Base-by-base conservation (phyloP, 108 stramenopile species). In the Conticribra guillardii region DNA sequence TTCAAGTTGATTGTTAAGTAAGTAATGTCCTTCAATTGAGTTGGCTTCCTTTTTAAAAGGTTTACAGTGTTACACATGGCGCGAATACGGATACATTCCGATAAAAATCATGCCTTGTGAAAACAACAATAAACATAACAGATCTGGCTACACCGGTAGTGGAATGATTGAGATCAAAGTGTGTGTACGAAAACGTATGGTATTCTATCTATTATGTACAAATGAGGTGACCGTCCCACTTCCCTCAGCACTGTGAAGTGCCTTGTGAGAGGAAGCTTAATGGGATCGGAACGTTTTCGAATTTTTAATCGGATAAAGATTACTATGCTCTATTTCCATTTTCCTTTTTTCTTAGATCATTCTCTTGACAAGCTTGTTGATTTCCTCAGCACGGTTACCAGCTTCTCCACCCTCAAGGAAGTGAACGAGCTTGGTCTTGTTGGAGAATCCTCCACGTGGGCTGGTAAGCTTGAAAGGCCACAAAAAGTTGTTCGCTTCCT, bases 391-490 rank as follows among this genome's bases (percentile, higher is more conserved):
- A 57, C 97, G 97, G 64, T 90, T 88, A 71, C 98, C 98, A n/a
- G 96, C 87, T 81, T 98, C 98, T 66, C 99, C 99, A 60, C 98
- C 98, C 85, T 99, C 99, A 85, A 97, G 89, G 84, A 96, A 99
- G 95, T 99, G 98, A 54, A 97, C 89, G 45, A 98, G 81, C 94
- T 99, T 99, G 82, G 97, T 97, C 94, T 94, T 96, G 80, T 64
- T 72, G 30, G 91, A 92, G 94, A 97, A 98, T 76, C 99, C 99
- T 52, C 98, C 98, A 53, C 79, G 93, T 46, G 99, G 98, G 71
- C 85, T 88, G 67, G 97, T 96, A 18, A 99, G 93, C 97, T 99
- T 99, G 94, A 99, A 96, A 29, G 99, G 97, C 99, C 99, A 99
- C 78, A 99, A 90, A 86, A 99, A 99, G 96, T 99, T 99, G 88